Conservation (phyloP, 1,284 basidiomycete genomes). For the Ustilago cynodontis region DNA sequence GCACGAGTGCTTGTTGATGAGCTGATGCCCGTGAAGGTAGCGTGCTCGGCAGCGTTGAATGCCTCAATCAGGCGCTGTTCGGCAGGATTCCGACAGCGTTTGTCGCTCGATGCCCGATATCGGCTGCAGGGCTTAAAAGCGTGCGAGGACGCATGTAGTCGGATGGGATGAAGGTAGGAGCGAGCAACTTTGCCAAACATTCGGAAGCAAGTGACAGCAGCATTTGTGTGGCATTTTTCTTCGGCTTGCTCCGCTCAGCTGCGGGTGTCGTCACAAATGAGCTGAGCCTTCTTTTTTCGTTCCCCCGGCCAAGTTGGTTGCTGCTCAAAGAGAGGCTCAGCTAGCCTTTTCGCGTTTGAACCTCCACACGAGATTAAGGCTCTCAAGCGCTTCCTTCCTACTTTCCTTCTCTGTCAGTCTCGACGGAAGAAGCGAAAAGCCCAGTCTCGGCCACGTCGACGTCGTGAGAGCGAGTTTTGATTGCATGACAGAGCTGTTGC, state of each 20-base stretch:
- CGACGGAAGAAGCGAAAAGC: neutral
- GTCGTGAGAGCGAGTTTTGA: too few species aligned
- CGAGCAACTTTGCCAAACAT: neutral
- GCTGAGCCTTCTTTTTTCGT: neutral
- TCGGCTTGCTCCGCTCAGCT: constrained; percentile 5
- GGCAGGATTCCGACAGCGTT: neutral
- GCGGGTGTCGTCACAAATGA: constrained; percentile 12
- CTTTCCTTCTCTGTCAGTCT: too few species aligned
- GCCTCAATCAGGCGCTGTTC: neutral
- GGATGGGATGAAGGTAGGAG: neutral
- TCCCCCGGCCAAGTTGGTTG: neutral
- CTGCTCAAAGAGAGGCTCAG: neutral
- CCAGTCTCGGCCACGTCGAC: neutral
- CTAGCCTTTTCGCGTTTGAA: neutral
- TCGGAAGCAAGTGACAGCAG: too few species aligned
- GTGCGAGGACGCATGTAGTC: neutral
- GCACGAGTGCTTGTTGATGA: neutral
- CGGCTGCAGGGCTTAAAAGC: too few species aligned
- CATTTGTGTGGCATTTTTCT: neutral
- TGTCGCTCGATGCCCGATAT: neutral
- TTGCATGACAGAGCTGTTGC: too few species aligned
- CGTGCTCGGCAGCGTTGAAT: neutral
- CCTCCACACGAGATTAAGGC: neutral
- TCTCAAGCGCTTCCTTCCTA: neutral
- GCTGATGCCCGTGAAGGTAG: neutral